Evolutionary conservation across 148 eudicot genomes (phyloP).

Genomic region (Agrostemma githago): DNA sequence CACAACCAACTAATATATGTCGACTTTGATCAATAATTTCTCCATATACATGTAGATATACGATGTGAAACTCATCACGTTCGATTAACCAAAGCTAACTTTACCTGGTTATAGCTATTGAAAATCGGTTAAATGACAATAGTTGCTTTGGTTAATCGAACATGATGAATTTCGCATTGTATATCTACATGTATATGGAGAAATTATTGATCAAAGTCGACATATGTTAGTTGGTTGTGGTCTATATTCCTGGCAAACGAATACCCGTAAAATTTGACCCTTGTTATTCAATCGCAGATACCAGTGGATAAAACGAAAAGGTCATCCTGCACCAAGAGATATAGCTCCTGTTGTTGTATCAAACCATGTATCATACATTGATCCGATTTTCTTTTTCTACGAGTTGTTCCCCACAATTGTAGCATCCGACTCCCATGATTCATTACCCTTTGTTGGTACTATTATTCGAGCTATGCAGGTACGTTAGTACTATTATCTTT

Average conservation of each 20-base stretch:
- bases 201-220: no score
- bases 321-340: constrained; percentile 85
- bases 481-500: neutral
- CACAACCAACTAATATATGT: neutral
- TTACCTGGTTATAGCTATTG: no score
- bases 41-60: no score
- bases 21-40: no score
- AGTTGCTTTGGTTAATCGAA: no score
- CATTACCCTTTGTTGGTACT: constrained; percentile 87
- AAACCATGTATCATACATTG: constrained; percentile 93
- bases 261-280: neutral
- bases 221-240: neutral
- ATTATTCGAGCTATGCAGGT: constrained; percentile 99
- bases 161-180: no score
- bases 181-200: no score
- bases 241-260: constrained; percentile 3
- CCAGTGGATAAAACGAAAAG: constrained; percentile 90
- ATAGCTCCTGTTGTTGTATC: constrained; percentile 86
- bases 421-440: constrained; percentile 88
- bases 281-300: constrained; percentile 44
- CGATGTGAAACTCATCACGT: no score
- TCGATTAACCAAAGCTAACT: no score
- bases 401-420: constrained; percentile 91
- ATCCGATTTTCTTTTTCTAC: constrained; percentile 92
- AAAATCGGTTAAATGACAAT: no score